Evolutionary conservation across 257 asterid genomes (phyloP), one percentile per base, ranked within the genome.

Genomic region (Gynochthodes officinalis): DNA sequence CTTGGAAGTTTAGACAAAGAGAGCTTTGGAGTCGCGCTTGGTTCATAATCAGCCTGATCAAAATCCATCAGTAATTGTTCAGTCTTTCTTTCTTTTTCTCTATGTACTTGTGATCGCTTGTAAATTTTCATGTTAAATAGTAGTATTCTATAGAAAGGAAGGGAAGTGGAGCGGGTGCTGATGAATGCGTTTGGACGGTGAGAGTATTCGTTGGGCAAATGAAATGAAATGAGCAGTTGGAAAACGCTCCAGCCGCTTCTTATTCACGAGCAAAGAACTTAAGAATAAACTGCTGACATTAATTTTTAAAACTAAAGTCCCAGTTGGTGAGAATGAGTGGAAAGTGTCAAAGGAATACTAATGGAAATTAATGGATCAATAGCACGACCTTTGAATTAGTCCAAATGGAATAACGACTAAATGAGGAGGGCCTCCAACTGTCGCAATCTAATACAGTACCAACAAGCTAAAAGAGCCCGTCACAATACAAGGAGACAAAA

Each of bases 1-100:
- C 76, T 84, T 30, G 91, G 93, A 18, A 85, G 86, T 67, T 83
- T 88, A 0, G 88, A 81, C 70, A 89, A 68, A 8, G 81, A 82
- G 3, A 92, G 88, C 58, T 78, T 90, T 2, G 96, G 96, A 18
- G 88, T 84, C 1, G 93, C 76, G 46, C 61, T 67, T 5, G 84
- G 70, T 16, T 74, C 79, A n/a, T 52, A 35, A 30, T 69, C 67
- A 30, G 21, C 27, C 46, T 59, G 48, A 42, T 42, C 61, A 33
- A 77, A 69, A 5, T n/a, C 49, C 25, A 27, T 54, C 4, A 54
- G 14, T 7, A 28, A n/a, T 43, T 54, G 18, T 39, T 23, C 14
- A 28, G 13, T 4, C 42, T 59, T 27, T 61, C 7, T 52, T 15
- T 43, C 48, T 23, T 7, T 53, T 25, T 27, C 16, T 40, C 7